These are phyloP conservation scores for Vigna angularis DNA, from an alignment of 306 rosid genomes.

Conservation along the genomic window DNA sequence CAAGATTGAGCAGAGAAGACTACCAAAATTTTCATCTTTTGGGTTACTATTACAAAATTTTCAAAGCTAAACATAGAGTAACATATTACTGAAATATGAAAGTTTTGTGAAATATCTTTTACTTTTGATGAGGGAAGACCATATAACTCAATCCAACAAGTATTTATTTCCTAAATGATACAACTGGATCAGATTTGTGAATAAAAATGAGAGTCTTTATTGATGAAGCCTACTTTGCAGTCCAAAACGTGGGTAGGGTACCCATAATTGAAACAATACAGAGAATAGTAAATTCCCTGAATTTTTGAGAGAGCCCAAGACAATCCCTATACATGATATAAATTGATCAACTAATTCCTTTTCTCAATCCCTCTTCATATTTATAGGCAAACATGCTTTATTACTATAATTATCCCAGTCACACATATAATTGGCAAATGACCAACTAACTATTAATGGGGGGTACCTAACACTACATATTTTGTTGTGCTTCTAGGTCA, in stretches of 20 bases:
- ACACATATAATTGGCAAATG: not conserved
- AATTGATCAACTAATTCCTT: not conserved
- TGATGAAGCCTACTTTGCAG: not conserved
- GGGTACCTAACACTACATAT: not conserved
- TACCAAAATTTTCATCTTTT: not conserved
- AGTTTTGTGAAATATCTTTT: not conserved
- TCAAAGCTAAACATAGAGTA: not conserved
- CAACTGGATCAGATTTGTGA: not conserved
- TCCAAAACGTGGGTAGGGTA: not conserved
- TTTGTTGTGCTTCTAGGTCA: conserved; percentile 6
- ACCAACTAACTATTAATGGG: not conserved
- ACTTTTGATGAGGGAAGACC: not conserved
- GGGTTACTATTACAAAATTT: not conserved
- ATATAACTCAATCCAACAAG: not conserved
- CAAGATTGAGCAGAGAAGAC: conserved; percentile 19
- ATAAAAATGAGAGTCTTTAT: not conserved
- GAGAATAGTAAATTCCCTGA: not conserved
- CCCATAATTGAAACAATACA: not conserved
- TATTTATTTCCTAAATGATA: not conserved
- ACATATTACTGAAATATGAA: conserved; percentile 4
- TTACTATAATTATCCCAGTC: not conserved
- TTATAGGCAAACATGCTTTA: not conserved
- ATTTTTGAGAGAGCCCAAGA: not conserved
- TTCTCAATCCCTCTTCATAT: not conserved
- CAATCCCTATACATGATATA: not conserved